Evolutionary conservation across 225 moss, liverwort and hornwort species (phyloP).

Genomic region (Thuidium tamariscinum): DNA sequence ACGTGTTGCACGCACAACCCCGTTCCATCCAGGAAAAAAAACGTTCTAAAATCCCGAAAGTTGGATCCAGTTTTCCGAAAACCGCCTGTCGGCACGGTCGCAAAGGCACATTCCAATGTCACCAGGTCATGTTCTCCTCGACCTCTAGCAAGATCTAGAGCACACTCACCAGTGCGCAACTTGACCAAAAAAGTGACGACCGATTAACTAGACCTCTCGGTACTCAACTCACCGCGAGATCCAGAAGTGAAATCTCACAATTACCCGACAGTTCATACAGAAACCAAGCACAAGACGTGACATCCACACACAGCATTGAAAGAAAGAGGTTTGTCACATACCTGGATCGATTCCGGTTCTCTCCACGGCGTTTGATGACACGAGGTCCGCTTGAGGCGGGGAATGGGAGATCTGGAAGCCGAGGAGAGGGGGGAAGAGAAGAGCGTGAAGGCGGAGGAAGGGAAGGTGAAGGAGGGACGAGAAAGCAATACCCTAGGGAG

Average conservation of each 20-base stretch:
- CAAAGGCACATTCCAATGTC: not conserved
- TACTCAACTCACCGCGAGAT: not conserved
- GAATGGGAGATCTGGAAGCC: not conserved
- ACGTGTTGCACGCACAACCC: not conserved
- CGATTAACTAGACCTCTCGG: not conserved
- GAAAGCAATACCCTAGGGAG: slow-evolving; percentile 8
- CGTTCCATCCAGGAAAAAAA: not conserved
- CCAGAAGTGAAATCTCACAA: slow-evolving; percentile 7
- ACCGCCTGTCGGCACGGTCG: not conserved
- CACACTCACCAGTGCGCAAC: not conserved
- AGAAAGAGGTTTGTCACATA: not conserved
- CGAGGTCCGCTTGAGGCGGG: not conserved
- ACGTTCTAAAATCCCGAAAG: not conserved
- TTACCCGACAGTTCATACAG: not conserved
- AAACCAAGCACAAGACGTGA: not conserved
- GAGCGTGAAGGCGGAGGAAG: not conserved
- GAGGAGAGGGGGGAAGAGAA: not conserved
- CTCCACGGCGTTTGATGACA: not conserved
- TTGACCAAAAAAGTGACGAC: not conserved
- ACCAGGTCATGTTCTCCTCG: not conserved
- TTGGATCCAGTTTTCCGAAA: not conserved
- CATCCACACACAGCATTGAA: not conserved
- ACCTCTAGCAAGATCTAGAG: not conserved
- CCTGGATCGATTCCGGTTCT: not conserved
- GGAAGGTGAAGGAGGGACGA: not conserved